These are phyloP conservation scores for Harrya chromipes DNA, from an alignment of 768 basidiomycete genomes.

Conservation along the genomic window DNA sequence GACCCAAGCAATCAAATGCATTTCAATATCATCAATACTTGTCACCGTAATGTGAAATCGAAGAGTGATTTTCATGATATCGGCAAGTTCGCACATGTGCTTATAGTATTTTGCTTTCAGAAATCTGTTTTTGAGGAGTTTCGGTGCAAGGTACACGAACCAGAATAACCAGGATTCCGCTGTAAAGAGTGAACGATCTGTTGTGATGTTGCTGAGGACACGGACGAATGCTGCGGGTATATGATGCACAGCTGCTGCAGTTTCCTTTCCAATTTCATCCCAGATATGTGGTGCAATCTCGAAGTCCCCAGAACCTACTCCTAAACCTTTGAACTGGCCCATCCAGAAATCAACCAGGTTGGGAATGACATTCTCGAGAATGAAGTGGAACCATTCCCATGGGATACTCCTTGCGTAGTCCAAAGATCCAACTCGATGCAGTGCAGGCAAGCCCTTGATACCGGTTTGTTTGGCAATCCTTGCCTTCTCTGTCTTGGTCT, in stretches of 20 bases:
- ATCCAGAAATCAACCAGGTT: conserved; percentile 43
- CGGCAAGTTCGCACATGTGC: background rate
- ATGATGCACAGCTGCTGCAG: conserved; percentile 15
- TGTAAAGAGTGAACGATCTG: conserved; percentile 5
- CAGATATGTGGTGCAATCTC: conserved; percentile 31
- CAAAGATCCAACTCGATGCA: conserved; percentile 27
- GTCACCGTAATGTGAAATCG: background rate
- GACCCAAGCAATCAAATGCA: too few species aligned
- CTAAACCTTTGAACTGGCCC: conserved; percentile 39
- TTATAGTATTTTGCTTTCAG: background rate
- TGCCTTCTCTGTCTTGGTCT: conserved; percentile 18
- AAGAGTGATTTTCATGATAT: background rate
- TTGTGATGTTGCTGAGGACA: conserved; percentile 33
- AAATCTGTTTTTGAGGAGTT: background rate
- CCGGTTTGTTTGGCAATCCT: conserved; percentile 30
- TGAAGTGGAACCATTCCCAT: conserved; percentile 49
- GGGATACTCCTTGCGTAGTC: conserved; percentile 41
- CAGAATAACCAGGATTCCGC: conserved; percentile 24
- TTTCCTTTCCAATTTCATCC: conserved; percentile 40
- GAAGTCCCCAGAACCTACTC: conserved; percentile 29
- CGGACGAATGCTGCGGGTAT: conserved; percentile 33
- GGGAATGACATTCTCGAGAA: conserved; percentile 42
- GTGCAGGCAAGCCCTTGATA: conserved; percentile 36
- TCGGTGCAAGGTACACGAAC: conserved; percentile 18
- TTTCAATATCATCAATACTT: too few species aligned